Evolutionary conservation across 768 basidiomycete species (phyloP).

Genomic region (Phanerochaete sordida): DNA sequence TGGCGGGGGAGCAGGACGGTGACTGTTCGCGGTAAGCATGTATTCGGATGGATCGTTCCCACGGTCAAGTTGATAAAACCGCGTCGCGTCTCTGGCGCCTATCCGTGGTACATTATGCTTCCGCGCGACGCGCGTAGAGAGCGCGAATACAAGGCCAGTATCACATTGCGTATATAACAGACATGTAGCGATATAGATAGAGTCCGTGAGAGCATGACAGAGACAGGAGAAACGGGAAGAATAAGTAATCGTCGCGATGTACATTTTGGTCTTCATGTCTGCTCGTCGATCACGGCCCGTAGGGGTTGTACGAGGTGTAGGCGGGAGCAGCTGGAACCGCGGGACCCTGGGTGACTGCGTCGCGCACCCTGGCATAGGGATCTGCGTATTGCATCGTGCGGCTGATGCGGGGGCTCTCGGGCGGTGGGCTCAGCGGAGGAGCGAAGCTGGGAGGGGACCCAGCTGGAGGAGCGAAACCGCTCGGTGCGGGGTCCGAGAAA

Average conservation of each 20-base stretch:
- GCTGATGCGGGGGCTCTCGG: constrained; percentile 59
- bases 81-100: background rate
- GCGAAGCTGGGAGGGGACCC: constrained; percentile 32
- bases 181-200: constrained; percentile 6
- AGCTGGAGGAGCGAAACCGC: constrained; percentile 53
- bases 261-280: background rate
- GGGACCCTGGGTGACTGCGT: constrained; percentile 24
- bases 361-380: constrained; percentile 80
- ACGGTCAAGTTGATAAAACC: background rate
- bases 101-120: background rate
- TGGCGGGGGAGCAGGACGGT: constrained; percentile 3
- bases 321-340: background rate
- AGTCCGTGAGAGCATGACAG: background rate
- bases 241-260: background rate
- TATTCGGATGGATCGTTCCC: background rate
- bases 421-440: constrained; percentile 22
- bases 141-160: background rate
- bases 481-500: constrained; percentile 84
- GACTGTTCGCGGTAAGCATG: background rate
- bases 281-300: background rate
- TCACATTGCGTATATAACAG: background rate
- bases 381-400: constrained; percentile 92
- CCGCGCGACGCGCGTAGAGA: background rate
- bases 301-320: background rate
- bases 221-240: background rate